These are phyloP conservation scores for Gamarada debralockiae DNA, from an alignment of 495 filamentous ascomycete species.

Conservation along the genomic window DNA sequence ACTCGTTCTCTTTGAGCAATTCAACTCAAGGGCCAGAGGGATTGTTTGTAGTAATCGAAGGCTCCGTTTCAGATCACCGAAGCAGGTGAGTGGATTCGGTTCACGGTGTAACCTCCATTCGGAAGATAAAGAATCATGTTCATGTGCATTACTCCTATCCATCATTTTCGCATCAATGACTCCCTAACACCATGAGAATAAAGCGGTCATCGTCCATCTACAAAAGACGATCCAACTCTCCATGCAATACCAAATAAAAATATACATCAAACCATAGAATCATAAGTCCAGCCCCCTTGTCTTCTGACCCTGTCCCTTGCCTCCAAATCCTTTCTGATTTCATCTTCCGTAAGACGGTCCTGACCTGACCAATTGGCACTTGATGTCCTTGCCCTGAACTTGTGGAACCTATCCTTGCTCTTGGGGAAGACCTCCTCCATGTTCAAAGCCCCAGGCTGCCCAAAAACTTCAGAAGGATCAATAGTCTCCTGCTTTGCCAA, in stretches of 20 bases:
- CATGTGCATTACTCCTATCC: neutral
- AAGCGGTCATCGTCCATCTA: neutral
- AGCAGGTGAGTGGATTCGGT: too few species aligned
- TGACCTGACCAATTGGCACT: conserved; percentile 88
- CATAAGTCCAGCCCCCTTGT: conserved; percentile 84
- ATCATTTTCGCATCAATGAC: neutral
- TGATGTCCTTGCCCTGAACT: conserved; percentile 82
- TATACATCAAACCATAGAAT: conserved; percentile 20
- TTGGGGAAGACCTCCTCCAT: conserved; percentile 90
- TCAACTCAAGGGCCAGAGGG: too few species aligned
- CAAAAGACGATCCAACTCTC: neutral
- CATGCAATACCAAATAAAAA: neutral
- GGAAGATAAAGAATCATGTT: conserved; percentile 1
- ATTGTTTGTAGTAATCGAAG: too few species aligned
- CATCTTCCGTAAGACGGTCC: conserved; percentile 89
- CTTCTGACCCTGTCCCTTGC: conserved; percentile 74
- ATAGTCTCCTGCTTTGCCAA: conserved; percentile 73
- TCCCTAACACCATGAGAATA: neutral
- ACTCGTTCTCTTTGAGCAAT: too few species aligned
- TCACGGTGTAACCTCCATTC: too few species aligned
- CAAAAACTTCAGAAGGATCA: conserved; percentile 86
- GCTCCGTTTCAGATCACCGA: too few species aligned
- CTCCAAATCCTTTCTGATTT: conserved; percentile 73
- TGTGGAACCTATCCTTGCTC: conserved; percentile 73
- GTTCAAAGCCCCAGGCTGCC: conserved; percentile 75